phyloP scores from a whole-genome alignment of 169 alveolate species.

The Toxoplasma gondii region DNA sequence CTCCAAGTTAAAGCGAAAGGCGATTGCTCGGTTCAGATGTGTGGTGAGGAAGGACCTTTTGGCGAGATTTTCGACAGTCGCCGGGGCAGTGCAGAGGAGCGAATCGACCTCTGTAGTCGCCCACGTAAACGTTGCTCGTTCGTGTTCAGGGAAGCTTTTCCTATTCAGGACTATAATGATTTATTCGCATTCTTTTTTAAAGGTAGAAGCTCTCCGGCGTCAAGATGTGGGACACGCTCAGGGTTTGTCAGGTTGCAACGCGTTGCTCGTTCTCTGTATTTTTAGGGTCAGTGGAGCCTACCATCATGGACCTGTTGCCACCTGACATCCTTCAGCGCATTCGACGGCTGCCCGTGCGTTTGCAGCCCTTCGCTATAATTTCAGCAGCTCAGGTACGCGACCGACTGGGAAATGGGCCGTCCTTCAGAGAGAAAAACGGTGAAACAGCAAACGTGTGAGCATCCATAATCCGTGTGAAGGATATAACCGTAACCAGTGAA shows the following conservation, averaged over 20 bases:
- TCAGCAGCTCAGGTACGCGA: slow-evolving; percentile 66
- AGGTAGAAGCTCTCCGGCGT: neutral
- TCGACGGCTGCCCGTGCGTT: slow-evolving; percentile 64
- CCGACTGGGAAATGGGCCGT: neutral
- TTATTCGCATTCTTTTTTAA: neutral
- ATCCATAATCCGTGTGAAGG: neutral
- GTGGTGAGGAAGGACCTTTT: too few relatives aligned
- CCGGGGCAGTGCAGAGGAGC: too few relatives aligned
- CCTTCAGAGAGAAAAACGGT: neutral
- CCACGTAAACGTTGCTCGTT: too few relatives aligned
- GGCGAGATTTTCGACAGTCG: too few relatives aligned
- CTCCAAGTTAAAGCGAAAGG: too few relatives aligned
- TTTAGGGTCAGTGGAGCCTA: slow-evolving; percentile 54
- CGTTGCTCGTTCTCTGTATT: neutral
- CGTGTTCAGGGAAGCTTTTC: too few relatives aligned
- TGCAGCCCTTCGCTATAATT: slow-evolving; percentile 65
- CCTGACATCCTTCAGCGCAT: slow-evolving; percentile 59
- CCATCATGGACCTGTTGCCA: slow-evolving; percentile 61
- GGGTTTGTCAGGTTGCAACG: neutral
- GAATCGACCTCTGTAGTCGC: too few relatives aligned
- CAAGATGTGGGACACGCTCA: neutral
- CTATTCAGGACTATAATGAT: too few relatives aligned
- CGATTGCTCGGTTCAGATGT: too few relatives aligned
- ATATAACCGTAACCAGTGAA: neutral
- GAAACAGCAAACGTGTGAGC: neutral